Base-by-base conservation (phyloP, 139 green algal genomes). In the Trebouxia sp. region DNA sequence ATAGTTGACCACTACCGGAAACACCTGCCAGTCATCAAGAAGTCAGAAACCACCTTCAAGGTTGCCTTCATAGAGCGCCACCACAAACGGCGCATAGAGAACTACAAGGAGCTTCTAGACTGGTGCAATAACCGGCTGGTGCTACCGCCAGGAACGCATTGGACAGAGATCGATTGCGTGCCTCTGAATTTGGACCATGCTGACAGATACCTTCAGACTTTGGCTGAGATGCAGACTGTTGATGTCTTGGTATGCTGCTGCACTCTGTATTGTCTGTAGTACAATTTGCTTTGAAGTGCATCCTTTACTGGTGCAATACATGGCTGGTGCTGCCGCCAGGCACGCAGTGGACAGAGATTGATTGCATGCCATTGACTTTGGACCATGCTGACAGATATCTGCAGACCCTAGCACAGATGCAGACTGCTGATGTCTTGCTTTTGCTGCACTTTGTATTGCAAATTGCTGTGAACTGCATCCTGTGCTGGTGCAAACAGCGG, bases 1-100 rank as follows among this genome's bases (percentile, higher is more conserved):
- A 51, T 77, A 39, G 69, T 77, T 24, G 69, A 77, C 5, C 39
- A 77, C 69, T 53, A 77, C 41, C n/a, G 43, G 17, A 51, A 51
- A n/a, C 55, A 65, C 37, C 39, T 81, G 37, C 65, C 76, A 55
- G 32, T 53, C 41, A 37, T 66, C 39, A 28, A 26, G 11, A 79
- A 79, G 48, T 26, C 35, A 17, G 42, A 43, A 22, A 30, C 20
- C 20, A 38, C 28, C 28, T 74, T 77, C 69, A 47, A 72, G 30
- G 51, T 81, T 5, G 76, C 50, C 37, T 72, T 70, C 50, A 81
- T 81, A 43, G 76, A 70, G 37, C 76, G 76, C 3, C 39, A 66
- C 17, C 55, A 81, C 39, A 72, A 65, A 37, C 53, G 76, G 24
- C 50, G 56, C 24, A 81, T 81, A 6, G 37, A 72, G 35, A 81